Percentiles rank a stretch among this genome's conserved stretches.
phyloP scores from a whole-genome alignment of 352 stramenopile genomes.

The Poterioochromonas sp. region DNA sequence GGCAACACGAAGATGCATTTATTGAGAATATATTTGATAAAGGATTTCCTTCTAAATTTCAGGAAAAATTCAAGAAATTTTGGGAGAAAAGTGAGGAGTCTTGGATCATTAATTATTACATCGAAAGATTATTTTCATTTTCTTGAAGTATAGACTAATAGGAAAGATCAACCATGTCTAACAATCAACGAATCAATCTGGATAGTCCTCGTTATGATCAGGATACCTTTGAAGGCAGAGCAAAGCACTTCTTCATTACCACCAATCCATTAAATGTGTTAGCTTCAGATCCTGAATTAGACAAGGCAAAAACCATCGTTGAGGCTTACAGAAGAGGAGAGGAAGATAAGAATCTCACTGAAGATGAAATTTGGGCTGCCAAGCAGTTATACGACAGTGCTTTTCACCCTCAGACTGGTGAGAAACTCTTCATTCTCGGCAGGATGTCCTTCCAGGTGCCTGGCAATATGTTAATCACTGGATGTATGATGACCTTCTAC shows the following conservation, averaged over 20 bases:
- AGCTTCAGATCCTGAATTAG: conserved; percentile 59
- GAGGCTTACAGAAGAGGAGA: conserved; percentile 54
- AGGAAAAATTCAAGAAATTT: no score
- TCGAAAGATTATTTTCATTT: no score
- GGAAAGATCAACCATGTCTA: no score
- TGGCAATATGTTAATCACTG: conserved; percentile 73
- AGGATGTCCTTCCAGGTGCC: conserved; percentile 73
- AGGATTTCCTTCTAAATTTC: no score
- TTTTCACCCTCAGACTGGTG: conserved; percentile 72
- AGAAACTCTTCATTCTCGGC: conserved; percentile 71
- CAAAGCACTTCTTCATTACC: conserved; percentile 70
- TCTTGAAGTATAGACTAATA: no score
- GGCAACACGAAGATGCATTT: no score
- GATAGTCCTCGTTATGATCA: conserved; percentile 69
- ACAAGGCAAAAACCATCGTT: conserved; percentile 59
- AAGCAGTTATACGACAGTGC: conserved; percentile 72
- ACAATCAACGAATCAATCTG: conserved; percentile 18
- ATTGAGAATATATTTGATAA: no score
- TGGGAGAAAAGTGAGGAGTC: no score
- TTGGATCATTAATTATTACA: no score
- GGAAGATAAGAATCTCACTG: conserved; percentile 44
- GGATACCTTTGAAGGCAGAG: conserved; percentile 61
- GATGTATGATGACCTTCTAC: conserved; percentile 72
- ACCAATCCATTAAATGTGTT: conserved; percentile 59
- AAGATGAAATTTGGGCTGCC: conserved; percentile 66